Evolutionary conservation across 176 grass and related monocot species (phyloP), one percentile per base, ranked within the genome.

Genomic region (Avena insularis): DNA sequence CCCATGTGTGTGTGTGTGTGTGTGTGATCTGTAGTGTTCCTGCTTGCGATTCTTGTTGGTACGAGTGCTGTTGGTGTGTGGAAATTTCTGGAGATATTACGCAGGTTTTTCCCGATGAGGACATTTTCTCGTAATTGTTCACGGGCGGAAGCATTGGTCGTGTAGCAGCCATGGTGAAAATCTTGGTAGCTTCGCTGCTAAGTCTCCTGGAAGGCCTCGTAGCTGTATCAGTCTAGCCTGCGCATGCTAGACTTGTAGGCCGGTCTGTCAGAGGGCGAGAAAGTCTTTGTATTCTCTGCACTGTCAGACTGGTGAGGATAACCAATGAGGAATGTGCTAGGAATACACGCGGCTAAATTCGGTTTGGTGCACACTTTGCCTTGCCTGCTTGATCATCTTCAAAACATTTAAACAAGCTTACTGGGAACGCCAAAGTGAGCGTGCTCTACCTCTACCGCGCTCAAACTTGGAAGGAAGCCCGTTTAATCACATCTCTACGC

Each of bases 261-360:
- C 45, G 43, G 10, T 0, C 48, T 48, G 20, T 72, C 63, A 48
- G 71, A 23, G 43, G 43, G 5, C 45, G 43, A 73, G 71, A 73
- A 73, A 25, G 71, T 73, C 71, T 73, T 73, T 25, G 71, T 73
- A 21, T 15, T 33, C 25, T 66, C 63, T 33, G 27, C 27, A 66
- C 10, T 73, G 43, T 74, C 70, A 73, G 70, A 48, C 40, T 73
- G 23, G 70, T 73, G 19, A n/a, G 11, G 43, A 47, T 61, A 47
- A 46, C 46, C 1, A 47, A 47, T 2, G 2, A 46, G 1, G 9
- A 46, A 46, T 12, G 40, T 72, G 40, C 70, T 72, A 47, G 70
- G 70, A 71, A 43, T 38, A 71, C 38, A 43, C 8, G 31, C 14
- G 7, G 38, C 31, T 17, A 38, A 16, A 69, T 36, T 38, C 33